phyloP scores from a whole-genome alignment of 257 asterid genomes.

The Solanum ossicruentum region DNA sequence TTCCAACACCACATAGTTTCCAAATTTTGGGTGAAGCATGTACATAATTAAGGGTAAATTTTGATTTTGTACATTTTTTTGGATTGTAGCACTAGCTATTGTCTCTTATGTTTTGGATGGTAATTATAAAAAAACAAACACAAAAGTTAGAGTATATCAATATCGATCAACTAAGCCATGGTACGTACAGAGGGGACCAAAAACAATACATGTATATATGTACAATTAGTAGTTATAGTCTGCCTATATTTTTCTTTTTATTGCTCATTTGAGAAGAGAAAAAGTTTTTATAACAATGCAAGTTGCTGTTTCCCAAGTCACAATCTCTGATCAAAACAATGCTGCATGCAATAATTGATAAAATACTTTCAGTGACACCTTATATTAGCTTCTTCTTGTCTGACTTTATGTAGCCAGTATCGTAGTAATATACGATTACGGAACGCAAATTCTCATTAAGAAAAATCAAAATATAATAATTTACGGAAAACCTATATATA shows the following conservation, averaged over 20 bases:
- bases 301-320: constrained; percentile 20
- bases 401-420: not conserved
- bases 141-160: not conserved
- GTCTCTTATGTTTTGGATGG: not conserved
- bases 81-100: not conserved
- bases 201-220: not conserved
- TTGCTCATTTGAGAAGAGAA: not conserved
- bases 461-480: not conserved
- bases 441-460: not conserved
- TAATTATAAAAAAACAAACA: not conserved
- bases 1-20: not conserved
- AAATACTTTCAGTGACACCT: not conserved
- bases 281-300: not conserved
- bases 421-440: not conserved
- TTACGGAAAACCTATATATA: not conserved
- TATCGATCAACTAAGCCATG: not conserved
- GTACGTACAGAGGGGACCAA: not conserved
- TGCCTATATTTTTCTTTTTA: not conserved
- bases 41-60: not conserved
- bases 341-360: constrained; percentile 24
- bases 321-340: constrained; percentile 19
- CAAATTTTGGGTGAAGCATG: not conserved
- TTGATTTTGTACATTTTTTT: not conserved
- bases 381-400: not conserved
- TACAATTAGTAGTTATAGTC: not conserved